Conservation (phyloP, 805 yeast genomes). For the Candida easanensis region DNA sequence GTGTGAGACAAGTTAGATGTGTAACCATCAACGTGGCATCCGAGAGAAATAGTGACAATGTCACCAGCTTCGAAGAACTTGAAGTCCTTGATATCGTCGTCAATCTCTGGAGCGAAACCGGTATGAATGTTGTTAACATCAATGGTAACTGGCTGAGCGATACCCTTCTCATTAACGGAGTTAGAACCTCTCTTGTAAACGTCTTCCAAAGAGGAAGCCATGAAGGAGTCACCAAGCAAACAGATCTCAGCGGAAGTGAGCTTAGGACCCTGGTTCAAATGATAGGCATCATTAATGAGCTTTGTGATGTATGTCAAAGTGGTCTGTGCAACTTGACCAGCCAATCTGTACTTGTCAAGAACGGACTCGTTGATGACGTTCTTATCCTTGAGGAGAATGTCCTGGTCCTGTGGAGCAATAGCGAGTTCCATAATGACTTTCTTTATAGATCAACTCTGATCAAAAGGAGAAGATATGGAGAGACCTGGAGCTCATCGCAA, state of each 20-base stretch:
- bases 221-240: slow-evolving; percentile 74
- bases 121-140: slow-evolving; percentile 75
- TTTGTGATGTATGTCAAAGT: slow-evolving; percentile 63
- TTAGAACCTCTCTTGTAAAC: slow-evolving; percentile 52
- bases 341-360: slow-evolving; percentile 79
- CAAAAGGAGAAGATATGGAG: background rate
- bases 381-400: slow-evolving; percentile 66
- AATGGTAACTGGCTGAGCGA: slow-evolving; percentile 86
- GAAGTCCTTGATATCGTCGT: slow-evolving; percentile 43
- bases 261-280: slow-evolving; percentile 41
- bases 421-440: slow-evolving; percentile 60
- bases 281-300: slow-evolving; percentile 74
- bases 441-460: background rate
- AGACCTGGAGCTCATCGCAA: slow-evolving; percentile 10
- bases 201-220: slow-evolving; percentile 54
- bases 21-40: slow-evolving; percentile 94
- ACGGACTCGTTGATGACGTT: slow-evolving; percentile 62
- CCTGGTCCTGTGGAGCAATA: slow-evolving; percentile 70
- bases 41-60: slow-evolving; percentile 77
- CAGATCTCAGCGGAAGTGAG: slow-evolving; percentile 67
- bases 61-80: slow-evolving; percentile 68
- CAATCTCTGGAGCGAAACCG: slow-evolving; percentile 87
- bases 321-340: slow-evolving; percentile 87
- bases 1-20: slow-evolving; percentile 87
- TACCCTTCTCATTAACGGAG: slow-evolving; percentile 80